Evolutionary conservation across 352 stramenopile species (phyloP).

Genomic region (Blastocystis sp.): DNA sequence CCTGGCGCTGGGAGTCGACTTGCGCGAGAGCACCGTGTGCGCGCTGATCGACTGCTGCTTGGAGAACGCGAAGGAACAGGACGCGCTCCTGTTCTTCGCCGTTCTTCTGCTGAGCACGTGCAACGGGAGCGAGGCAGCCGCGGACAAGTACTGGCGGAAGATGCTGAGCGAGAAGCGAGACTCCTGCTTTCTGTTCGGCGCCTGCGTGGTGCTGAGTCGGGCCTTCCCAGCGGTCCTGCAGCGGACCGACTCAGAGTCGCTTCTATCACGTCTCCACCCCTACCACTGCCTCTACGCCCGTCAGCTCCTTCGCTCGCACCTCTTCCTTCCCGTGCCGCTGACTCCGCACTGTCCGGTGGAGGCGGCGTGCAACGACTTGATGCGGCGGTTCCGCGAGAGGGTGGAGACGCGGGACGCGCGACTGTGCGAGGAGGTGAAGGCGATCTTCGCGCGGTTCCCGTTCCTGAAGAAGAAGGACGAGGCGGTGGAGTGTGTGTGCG

Average conservation of each 20-base stretch:
- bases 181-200: background rate
- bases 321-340: background rate
- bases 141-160: background rate
- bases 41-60: conserved; percentile 9
- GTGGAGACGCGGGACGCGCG: background rate
- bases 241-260: background rate
- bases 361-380: background rate
- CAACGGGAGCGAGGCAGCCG: background rate
- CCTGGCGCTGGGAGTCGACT: conserved; percentile 17
- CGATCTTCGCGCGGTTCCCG: background rate
- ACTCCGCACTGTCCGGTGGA: background rate
- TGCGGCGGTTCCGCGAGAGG: background rate
- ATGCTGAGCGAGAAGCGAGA: background rate
- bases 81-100: background rate
- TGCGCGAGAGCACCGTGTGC: background rate
- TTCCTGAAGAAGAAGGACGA: background rate
- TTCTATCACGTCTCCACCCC: background rate
- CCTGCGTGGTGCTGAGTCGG: background rate
- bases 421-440: background rate
- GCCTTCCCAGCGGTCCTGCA: background rate
- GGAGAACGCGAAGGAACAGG: background rate
- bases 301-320: background rate
- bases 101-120: background rate
- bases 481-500: background rate
- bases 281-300: background rate